Base-by-base conservation (phyloP, 176 grass and related monocot genomes). In the Aegilops longissima region DNA sequence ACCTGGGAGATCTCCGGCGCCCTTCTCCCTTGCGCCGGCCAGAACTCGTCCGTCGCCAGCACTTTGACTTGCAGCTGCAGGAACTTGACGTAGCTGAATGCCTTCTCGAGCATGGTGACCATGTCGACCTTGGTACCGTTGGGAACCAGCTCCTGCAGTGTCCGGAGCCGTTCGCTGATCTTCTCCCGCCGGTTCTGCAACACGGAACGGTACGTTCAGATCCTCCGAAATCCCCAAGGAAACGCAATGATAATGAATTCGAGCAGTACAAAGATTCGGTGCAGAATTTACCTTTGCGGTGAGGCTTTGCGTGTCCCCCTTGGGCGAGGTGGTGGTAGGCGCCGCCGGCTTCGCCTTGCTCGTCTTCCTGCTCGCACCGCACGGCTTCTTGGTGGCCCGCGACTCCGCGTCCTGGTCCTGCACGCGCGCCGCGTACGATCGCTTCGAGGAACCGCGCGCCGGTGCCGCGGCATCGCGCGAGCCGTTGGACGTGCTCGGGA, bases 61-160 rank as follows among this genome's bases (percentile, higher is more conserved):
- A 98, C 91, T 91, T 98, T 93, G 88, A 99, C 97, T 82, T 99
- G 97, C 29, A 99, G 20, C 88, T 99, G 97, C 45, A 99, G 94
- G 79, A 99, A 96, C 74, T 99, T 91, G 65, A 99, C 97, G 85
- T 99, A 93, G 89, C 77, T 83, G 56, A 59, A 5, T 73, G 97
- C 97, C 73, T 96, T 99, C 75, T 99, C 97, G 24, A 99, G 89
- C 97, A 99, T 99, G 65, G 94, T 96, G 47, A 96, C 94, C 73
- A 94, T 49, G 87, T 97, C 92, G 69, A 97, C 90, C 86, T 99
- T 97, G 45, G 90, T 93, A 47, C 97, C 94, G 64, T 92, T 99
- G 35, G 97, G 94, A 20, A 99, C 92, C n/a, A 99, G 85, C 88
- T 99, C 92, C 92, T 99, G 94, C 75, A 99, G 92, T 24, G 88